phyloP scores from a whole-genome alignment of 495 filamentous ascomycete genomes.

The Penicillium egyptiacum region DNA sequence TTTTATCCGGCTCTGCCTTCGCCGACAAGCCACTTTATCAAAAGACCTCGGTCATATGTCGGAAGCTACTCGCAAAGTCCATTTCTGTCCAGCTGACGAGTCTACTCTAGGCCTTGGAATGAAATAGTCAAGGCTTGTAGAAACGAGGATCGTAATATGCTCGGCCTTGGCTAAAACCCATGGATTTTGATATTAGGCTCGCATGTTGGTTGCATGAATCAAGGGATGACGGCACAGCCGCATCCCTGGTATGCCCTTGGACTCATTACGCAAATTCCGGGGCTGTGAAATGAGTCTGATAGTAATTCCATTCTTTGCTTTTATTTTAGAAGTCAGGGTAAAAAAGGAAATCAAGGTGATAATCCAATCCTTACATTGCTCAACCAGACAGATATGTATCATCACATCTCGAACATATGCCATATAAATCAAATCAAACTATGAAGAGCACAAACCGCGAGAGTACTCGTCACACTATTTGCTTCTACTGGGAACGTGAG shows the following conservation, averaged over 20 bases:
- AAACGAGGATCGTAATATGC: slow-evolving; percentile 9
- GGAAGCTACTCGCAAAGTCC: not conserved
- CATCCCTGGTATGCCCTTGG: not conserved
- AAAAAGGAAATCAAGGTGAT: not conserved
- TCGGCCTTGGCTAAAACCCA: not conserved
- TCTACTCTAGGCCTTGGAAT: not conserved
- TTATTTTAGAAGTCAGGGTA: not conserved
- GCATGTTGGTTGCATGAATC: not conserved
- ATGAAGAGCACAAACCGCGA: slow-evolving; percentile 4
- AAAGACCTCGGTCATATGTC: not conserved
- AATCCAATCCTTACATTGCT: not conserved
- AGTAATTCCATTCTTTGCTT: not conserved
- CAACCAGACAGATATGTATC: slow-evolving; percentile 6
- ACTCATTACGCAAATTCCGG: not conserved
- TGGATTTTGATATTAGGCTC: not conserved
- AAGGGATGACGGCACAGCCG: slow-evolving; percentile 6
- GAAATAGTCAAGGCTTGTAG: not conserved
- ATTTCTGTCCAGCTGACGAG: not conserved
- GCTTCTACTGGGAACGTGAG: slow-evolving; percentile 14
- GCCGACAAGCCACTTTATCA: not conserved
- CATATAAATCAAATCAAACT: slow-evolving; percentile 1
- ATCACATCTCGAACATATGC: not conserved
- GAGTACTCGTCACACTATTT: slow-evolving; percentile 13
- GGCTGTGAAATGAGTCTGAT: not conserved
- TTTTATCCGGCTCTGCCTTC: not conserved